Evolutionary conservation across 345 rosid species (phyloP), one percentile per base, ranked within the genome.

Genomic region (Diplotaxis tenuifolia): DNA sequence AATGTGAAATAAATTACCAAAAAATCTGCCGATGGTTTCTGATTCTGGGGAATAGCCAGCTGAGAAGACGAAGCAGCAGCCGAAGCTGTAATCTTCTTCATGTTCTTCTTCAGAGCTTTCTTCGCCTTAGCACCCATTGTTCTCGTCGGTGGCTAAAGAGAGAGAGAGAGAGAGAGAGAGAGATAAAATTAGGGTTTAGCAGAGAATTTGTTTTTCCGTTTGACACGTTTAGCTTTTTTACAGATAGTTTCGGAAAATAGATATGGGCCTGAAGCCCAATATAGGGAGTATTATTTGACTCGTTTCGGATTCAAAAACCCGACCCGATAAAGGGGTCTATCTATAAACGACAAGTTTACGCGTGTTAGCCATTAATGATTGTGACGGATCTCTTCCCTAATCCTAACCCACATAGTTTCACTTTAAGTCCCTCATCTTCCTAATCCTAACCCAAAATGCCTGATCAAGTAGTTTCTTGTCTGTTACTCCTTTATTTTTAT

Each of bases 61-160:
- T 62, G 76, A 36, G 86, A 38, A 34, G 71, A 15, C 27, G 74
- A 6, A 34, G 72, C 1, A 61, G 74, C 40, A 29, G 69, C 61
- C 28, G 78, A 55, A 55, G 79, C 52, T 12, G 75, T 3, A 12
- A 89, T 80, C 80, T 88, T 89, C 82, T 75, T 83, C 74, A 86
- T 40, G 27, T 80, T 79, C 85, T 79, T 87, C 85, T 84, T 86
- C 47, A 83, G 71, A 8, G 85, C 83, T 80, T 88, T 89, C 90
- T 82, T 92, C 19, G 81, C 93, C 73, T 90, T 95, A 23, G 77
- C 83, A 64, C 93, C 93, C 96, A 94, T 74, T 74, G 56, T 28
- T 50, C 56, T 25, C 52, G 68, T 45, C 49, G 74, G 11, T 65
- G 64, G 66, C 34, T 73, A 25, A 2, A 28, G 12, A 31, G 62